Evolutionary conservation across 225 moss, liverwort and hornwort genomes (phyloP), one percentile per base, ranked within the genome.

Genomic region (Physcomitrium patens): DNA sequence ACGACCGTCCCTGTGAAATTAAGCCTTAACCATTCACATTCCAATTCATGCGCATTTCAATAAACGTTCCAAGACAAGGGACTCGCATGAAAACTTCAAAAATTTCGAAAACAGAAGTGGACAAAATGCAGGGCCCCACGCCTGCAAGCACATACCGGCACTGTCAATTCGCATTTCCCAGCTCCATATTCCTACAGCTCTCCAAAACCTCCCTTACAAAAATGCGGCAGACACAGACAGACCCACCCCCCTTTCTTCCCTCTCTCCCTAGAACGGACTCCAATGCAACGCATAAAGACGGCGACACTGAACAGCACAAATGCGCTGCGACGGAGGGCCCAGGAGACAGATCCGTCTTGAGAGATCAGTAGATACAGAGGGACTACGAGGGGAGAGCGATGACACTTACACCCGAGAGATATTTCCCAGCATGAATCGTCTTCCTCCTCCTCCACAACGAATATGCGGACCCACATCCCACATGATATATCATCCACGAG

Each of bases 131-230:
- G 31, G 4, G 31, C 31, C 7, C 7, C 5, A 0, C 31, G 31
- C 31, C 31, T 37, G 31, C 31, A 24, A 10, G 11, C 47, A 22
- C 23, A 1, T 7, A 68, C 68, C 47, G 8, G 31, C 31, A 18
- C 28, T 51, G 52, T 18, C 12, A 12, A 68, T 20, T 55, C 6
- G 67, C 67, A 17, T 61, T 42, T 28, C 68, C 68, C 13, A 43
- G 37, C 55, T 77, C 81, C 81, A 77, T 63, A 56, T 37, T 23
- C 14, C 31, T 19, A 22, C 17, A 67, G 15, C n/a, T 18, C 1
- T 31, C 16, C 17, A n/a, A 41, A 41, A 12, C 17, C 18, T 41
- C 62, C 1, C n/a, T 61, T 17, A 16, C 24, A 28, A 26, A 0
- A 50, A 27, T 51, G 11, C 51, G 51, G 51, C 23, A 18, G 43